A percentile compares a stretch with the other conserved stretches of the same genome.
Conservation (phyloP, 2,329 filamentous ascomycete genomes). For the Capronia coronata region DNA sequence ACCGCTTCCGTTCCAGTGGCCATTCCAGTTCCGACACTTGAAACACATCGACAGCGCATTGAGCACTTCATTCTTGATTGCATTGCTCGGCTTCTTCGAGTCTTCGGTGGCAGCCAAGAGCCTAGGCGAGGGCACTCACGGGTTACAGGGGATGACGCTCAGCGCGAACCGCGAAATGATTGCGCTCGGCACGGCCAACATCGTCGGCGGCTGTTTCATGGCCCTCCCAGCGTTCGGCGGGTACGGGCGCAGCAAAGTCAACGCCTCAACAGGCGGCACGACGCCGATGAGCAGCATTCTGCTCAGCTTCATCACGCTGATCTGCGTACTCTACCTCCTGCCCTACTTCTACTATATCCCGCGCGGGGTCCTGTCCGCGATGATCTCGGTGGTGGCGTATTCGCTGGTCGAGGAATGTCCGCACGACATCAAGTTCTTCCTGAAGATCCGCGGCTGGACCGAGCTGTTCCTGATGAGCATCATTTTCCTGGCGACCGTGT, state of each 20-base stretch:
- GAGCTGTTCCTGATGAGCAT: slow-evolving; percentile 81
- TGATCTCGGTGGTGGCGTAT: slow-evolving; percentile 93
- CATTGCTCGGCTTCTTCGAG: slow-evolving; percentile 95
- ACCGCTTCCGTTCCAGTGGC: slow-evolving; percentile 77
- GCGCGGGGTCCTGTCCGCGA: slow-evolving; percentile 88
- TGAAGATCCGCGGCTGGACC: slow-evolving; percentile 74
- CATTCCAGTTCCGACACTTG: slow-evolving; percentile 70
- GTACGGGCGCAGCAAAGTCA: slow-evolving; percentile 93
- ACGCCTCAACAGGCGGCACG: slow-evolving; percentile 81
- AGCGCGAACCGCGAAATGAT: slow-evolving; percentile 92
- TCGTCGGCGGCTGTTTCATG: slow-evolving; percentile 89
- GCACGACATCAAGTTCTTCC: slow-evolving; percentile 84
- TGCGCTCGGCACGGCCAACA: slow-evolving; percentile 80
- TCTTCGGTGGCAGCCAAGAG: slow-evolving; percentile 94
- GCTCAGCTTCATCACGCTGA: slow-evolving; percentile 70
- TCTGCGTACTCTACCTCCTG: slow-evolving; percentile 73
- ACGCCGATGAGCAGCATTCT: slow-evolving; percentile 92
- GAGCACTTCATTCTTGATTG: slow-evolving; percentile 87
- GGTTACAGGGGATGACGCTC: slow-evolving; percentile 70
- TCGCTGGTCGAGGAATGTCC: slow-evolving; percentile 93
- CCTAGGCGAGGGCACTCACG: slow-evolving; percentile 58
- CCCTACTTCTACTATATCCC: slow-evolving; percentile 94
- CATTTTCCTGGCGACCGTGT: slow-evolving; percentile 86
- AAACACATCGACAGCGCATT: slow-evolving; percentile 77
- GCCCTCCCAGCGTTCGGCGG: slow-evolving; percentile 89